phyloP scores from a whole-genome alignment of 192 early-diverging fungal genomes.

The Irineochytrium annulatum region DNA sequence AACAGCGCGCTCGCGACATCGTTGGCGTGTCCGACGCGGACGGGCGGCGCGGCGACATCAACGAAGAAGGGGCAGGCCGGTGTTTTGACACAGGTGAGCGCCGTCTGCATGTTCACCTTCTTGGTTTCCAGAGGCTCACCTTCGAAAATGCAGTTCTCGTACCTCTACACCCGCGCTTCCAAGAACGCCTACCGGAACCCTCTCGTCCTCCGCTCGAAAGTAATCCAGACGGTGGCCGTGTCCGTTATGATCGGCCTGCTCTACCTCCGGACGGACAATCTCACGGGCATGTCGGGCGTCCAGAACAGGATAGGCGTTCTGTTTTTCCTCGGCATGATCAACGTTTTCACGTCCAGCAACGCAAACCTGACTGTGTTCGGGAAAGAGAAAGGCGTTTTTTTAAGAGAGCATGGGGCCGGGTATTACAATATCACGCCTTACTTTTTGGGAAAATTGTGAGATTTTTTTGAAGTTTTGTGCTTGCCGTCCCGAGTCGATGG shows the following conservation, averaged over 20 bases:
- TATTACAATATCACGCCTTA: slow-evolving; percentile 52
- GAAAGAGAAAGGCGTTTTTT: slow-evolving; percentile 43
- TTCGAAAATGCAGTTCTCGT: slow-evolving; percentile 33
- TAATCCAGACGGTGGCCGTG: slow-evolving; percentile 39
- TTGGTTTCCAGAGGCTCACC: too few relatives aligned
- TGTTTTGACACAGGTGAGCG: too few relatives aligned
- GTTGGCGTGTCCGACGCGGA: too few relatives aligned
- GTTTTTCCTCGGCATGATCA: slow-evolving; percentile 41
- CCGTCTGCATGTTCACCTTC: too few relatives aligned
- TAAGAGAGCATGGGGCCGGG: slow-evolving; percentile 45
- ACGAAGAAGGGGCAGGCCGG: too few relatives aligned
- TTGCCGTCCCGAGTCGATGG: background rate
- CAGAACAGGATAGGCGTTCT: slow-evolving; percentile 49
- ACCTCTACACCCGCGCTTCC: slow-evolving; percentile 32
- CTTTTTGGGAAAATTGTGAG: slow-evolving; percentile 43
- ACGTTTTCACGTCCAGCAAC: slow-evolving; percentile 35
- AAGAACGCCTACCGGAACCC: slow-evolving; percentile 46
- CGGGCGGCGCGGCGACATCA: too few relatives aligned
- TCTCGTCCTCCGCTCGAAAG: slow-evolving; percentile 36
- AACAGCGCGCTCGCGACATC: slow-evolving; percentile 10
- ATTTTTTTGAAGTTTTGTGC: background rate
- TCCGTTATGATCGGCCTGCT: slow-evolving; percentile 48
- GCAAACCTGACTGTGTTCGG: slow-evolving; percentile 46
- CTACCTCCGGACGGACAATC: slow-evolving; percentile 41
- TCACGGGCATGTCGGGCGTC: slow-evolving; percentile 25